Conservation (phyloP, 2,329 filamentous ascomycete genomes). For the Lanzia echinophila region DNA sequence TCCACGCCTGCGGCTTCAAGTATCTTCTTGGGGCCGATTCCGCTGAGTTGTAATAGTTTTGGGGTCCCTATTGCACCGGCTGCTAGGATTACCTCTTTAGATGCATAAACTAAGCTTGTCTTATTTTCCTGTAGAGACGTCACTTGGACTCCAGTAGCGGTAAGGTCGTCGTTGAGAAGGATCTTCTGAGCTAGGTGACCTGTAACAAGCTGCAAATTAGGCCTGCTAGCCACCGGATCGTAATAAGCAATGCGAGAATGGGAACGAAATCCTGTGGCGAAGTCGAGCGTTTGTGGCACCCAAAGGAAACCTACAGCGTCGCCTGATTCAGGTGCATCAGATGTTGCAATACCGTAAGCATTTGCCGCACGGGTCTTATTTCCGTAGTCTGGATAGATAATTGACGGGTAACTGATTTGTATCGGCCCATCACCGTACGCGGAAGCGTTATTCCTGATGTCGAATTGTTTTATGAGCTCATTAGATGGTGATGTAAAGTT, state of each 20-base stretch:
- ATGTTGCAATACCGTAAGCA: neutral
- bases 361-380: slow-evolving; percentile 1
- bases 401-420: slow-evolving; percentile 1
- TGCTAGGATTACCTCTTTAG: slow-evolving; percentile 39
- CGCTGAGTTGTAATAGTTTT: slow-evolving; percentile 39
- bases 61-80: slow-evolving; percentile 40
- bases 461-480: neutral
- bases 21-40: slow-evolving; percentile 30
- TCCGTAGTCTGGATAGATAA: neutral
- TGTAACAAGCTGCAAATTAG: neutral
- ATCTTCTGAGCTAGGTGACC: neutral
- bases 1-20: slow-evolving; percentile 13
- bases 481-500: neutral
- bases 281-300: slow-evolving; percentile 1
- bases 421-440: neutral
- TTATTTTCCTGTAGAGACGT: neutral
- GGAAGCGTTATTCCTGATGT: neutral
- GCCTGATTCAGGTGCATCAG: slow-evolving; percentile 1
- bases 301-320: neutral
- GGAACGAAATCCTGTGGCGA: neutral
- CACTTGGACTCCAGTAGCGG: slow-evolving; percentile 4
- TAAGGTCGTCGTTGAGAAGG: neutral
- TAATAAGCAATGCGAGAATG: slow-evolving; percentile 4
- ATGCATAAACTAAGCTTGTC: neutral
- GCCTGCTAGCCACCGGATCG: neutral